Percentiles rank a stretch among this genome's conserved stretches.
Conservation (phyloP, 1,284 basidiomycete genomes). For the Moesziomyces globuligerus region DNA sequence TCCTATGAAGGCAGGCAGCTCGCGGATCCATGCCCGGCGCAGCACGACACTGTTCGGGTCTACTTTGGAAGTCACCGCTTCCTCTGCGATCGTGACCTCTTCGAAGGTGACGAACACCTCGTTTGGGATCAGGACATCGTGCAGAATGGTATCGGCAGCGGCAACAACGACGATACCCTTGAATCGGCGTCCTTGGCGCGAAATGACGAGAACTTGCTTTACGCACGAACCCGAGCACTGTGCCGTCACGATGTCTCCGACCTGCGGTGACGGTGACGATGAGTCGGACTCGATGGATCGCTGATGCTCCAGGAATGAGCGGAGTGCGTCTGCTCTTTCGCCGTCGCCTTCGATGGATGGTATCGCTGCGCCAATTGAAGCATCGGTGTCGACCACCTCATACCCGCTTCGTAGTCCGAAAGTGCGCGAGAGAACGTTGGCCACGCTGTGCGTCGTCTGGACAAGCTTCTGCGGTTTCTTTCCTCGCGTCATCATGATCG, state of each 20-base stretch:
- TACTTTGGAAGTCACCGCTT: not conserved
- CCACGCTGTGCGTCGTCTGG: conserved; percentile 14
- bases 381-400: conserved; percentile 6
- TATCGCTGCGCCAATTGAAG: not conserved
- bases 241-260: conserved; percentile 17
- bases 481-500: not conserved
- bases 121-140: conserved; percentile 2
- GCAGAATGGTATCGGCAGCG: conserved; percentile 2
- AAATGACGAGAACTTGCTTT: not conserved
- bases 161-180: not conserved
- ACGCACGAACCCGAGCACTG: no score
- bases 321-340: conserved; percentile 1
- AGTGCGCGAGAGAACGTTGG: conserved; percentile 15
- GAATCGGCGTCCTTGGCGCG: not conserved
- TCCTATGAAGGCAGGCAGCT: conserved; percentile 5
- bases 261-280: not conserved
- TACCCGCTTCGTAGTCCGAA: conserved; percentile 25
- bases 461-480: conserved; percentile 1
- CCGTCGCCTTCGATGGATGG: not conserved
- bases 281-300: no score
- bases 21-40: conserved; percentile 13
- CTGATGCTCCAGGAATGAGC: conserved; percentile 5
- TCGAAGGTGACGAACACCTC: conserved; percentile 8
- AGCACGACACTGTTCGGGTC: conserved; percentile 6
- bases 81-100: not conserved